phyloP scores from a whole-genome alignment of 371 early-diverging fungal genomes.

The Mucor circinelloides region DNA sequence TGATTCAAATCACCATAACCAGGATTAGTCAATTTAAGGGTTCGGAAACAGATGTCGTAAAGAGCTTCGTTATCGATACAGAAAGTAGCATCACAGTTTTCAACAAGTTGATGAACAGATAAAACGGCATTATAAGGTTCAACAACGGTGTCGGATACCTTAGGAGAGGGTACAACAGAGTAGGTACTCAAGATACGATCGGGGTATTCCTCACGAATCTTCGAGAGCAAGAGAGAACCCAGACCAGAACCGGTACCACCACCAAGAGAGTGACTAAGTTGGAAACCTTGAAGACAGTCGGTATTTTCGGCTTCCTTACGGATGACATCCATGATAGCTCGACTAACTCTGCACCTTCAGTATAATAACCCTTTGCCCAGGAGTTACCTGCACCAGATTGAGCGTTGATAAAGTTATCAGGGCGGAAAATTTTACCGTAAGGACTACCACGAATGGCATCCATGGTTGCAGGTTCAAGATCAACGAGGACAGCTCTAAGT shows the following conservation, averaged over 20 bases:
- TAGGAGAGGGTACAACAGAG: conserved; percentile 95
- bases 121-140: conserved; percentile 93
- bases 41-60: conserved; percentile 86
- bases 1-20: conserved; percentile 82
- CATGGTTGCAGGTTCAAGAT: conserved; percentile 99
- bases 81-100: conserved; percentile 95
- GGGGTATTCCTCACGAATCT: conserved; percentile 93
- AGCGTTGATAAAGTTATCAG: conserved; percentile 87
- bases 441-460: conserved; percentile 85
- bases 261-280: conserved; percentile 87
- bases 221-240: conserved; percentile 86
- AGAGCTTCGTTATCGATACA: conserved; percentile 99
- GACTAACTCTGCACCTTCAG: conserved; percentile 90
- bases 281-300: conserved; percentile 91
- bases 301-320: conserved; percentile 86
- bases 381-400: conserved; percentile 92
- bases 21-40: conserved; percentile 82
- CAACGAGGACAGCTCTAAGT: conserved; percentile 92
- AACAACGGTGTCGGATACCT: conserved; percentile 87
- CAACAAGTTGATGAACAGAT: conserved; percentile 86
- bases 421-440: conserved; percentile 79
- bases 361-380: conserved; percentile 94
- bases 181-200: conserved; percentile 94
- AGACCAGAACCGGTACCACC: conserved; percentile 92
- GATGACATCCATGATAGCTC: conserved; percentile 83